phyloP scores from a whole-genome alignment of 306 rosid species.

The Gastrolobium bilobum region DNA sequence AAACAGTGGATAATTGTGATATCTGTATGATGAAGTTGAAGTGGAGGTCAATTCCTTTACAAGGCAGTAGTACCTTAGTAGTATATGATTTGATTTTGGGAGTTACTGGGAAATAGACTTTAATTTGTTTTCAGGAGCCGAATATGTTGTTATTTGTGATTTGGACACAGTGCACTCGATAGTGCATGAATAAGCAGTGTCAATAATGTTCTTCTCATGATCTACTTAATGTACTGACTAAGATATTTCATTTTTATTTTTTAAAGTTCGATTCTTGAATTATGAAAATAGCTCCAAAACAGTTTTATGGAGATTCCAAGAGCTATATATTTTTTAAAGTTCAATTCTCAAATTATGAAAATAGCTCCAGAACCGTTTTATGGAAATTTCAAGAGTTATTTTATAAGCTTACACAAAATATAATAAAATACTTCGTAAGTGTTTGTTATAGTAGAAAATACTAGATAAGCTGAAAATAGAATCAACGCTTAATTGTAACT shows the following conservation, averaged over 20 bases:
- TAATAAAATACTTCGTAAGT: too few relatives aligned
- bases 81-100: not conserved
- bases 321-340: too few relatives aligned
- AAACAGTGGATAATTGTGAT: conserved; percentile 36
- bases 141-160: not conserved
- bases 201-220: conserved; percentile 41
- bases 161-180: not conserved
- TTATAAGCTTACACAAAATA: too few relatives aligned
- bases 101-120: not conserved
- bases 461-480: too few relatives aligned
- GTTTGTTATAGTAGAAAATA: too few relatives aligned
- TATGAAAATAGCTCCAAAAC: too few relatives aligned
- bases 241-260: conserved; percentile 24
- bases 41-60: not conserved
- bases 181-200: conserved; percentile 55
- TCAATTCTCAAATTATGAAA: too few relatives aligned
- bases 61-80: not conserved
- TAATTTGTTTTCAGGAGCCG: not conserved
- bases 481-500: too few relatives aligned
- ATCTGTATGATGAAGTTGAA: not conserved
- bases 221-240: conserved; percentile 38
- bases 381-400: too few relatives aligned
- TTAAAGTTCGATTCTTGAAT: too few relatives aligned
- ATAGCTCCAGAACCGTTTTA: too few relatives aligned
- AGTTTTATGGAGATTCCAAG: too few relatives aligned